Base-by-base conservation (phyloP, 2,329 filamentous ascomycete species). In the Monosporascus sp. region DNA sequence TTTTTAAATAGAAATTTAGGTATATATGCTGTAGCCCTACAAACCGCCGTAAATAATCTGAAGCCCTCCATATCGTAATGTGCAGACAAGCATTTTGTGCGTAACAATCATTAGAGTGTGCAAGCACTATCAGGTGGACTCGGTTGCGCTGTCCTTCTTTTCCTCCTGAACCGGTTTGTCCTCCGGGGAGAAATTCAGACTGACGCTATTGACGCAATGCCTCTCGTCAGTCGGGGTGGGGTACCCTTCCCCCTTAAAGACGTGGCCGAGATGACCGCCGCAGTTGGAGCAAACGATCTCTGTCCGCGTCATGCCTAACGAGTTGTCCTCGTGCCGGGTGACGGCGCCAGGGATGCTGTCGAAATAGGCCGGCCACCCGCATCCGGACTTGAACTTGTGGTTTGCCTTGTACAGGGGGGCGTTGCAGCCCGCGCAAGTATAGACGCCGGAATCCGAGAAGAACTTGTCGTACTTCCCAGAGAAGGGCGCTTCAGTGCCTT, bases 361-460 rank as follows among this genome's bases (percentile, higher is more conserved):
- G 69, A 93, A 99, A 74, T 97, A 99, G 14, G 94, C 94, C 0
- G 94, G 94, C 94, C 94, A 99, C 56, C 94, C 94, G 73, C 94
- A 99, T 43, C 91, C 91, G 19, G 90, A 95, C 72, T 90, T 90
- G 81, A 99, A 99, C 73, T 99, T 99, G 74, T 96, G 92, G 58
- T 81, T 81, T 27, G 94, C 92, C 71, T 86, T 93, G 82, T 99
- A 99, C 19, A 99, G 84, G 5, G 94, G 92, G 7, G 91, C 82
- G 27, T 86, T 72, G 78, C 94, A 99, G 50, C 84, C 94, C 19
- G 89, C 90, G 73, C 94, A 99, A 46, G 80, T 85, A 76, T 97
- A 99, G 52, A 91, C 82, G 53, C 94, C 95, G 5, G 80, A 68
- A 0, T 80, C 72, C 1, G 91, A 85, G 68, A 86, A 82, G 77